Base-by-base conservation (phyloP, 148 eudicot species). In the Cornus florida region DNA sequence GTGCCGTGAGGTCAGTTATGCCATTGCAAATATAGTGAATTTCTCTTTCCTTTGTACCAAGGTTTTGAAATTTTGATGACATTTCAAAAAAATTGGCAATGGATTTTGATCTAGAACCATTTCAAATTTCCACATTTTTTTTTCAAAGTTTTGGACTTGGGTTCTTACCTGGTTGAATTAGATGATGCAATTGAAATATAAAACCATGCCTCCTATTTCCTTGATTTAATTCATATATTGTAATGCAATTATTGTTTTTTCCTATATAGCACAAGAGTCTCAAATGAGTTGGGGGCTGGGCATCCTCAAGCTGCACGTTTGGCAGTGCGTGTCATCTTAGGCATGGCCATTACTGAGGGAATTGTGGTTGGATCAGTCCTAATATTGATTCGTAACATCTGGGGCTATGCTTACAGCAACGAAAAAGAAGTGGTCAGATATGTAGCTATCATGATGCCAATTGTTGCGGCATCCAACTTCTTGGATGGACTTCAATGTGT, bases 241-340 rank as follows among this genome's bases (percentile, higher is more conserved):
- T 57, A 57, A 57, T 57, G 62, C 62, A 57, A 57, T 57, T 35
- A 3, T 57, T 56, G 6, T 11, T 9, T 79, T 70, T 43, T 12
- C 69, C 28, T 20, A 59, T 50, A 74, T 62, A 92, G 96, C 81
- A 90, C 94, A 35, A 76, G 97, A 70, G 90, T 93, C 28, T 91
- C 94, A 22, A 93, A 93, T 77, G 97, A 93, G 68, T 75, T 93
- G 65, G 97, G 94, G 71, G 97, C 93, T 12, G 91, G 90, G 23
- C 82, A 73, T 57, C 93, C 94, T 73, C 79, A 71, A 75, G 77
- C 82, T 59, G 97, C 97, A 20, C 87, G 82, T 16, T 72, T 87
- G 81, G 91, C 94, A 23, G 86, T 93, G 12, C 10, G 38, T 23
- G 93, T 88, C 67, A 94, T 93, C 70, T 43, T 91, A 33, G 80